These are phyloP conservation scores for Mariannaea elegans DNA, from an alignment of 2,329 filamentous ascomycete species.

Conservation along the genomic window DNA sequence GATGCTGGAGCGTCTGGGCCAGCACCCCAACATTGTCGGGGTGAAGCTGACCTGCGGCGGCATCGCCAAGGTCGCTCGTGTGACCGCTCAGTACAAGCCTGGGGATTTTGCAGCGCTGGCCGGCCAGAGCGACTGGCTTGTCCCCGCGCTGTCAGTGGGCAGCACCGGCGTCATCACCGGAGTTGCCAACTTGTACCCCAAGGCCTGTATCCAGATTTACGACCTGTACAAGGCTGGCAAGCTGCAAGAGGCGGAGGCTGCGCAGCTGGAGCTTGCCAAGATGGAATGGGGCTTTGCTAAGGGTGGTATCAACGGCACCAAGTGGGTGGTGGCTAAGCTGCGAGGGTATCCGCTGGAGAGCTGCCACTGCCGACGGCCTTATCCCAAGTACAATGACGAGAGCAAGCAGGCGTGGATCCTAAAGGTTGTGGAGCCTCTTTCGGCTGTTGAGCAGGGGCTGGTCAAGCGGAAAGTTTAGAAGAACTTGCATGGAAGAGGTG, in stretches of 20 bases:
- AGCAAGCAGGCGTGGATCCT: conserved; percentile 46
- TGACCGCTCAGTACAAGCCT: conserved; percentile 59
- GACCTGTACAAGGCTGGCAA: conserved; percentile 58
- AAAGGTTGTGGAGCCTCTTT: conserved; percentile 38
- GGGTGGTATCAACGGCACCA: conserved; percentile 68
- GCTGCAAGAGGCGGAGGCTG: conserved; percentile 55
- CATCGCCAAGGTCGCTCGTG: conserved; percentile 75
- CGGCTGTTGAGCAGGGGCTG: conserved; percentile 32
- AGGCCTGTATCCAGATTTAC: conserved; percentile 61
- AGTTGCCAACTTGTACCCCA: conserved; percentile 69
- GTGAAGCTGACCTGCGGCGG: conserved; percentile 79
- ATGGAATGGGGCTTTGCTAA: conserved; percentile 66
- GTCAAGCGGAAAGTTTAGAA: conserved; percentile 26
- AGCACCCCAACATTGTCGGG: conserved; percentile 72
- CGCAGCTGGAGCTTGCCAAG: conserved; percentile 60
- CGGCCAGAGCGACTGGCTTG: conserved; percentile 78
- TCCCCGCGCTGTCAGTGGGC: conserved; percentile 67
- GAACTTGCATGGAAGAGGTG: conserved; percentile 10
- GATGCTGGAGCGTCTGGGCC: conserved; percentile 64
- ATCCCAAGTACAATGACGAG: conserved; percentile 56
- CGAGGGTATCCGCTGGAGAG: conserved; percentile 61
- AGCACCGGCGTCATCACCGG: conserved; percentile 70
- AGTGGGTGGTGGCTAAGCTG: conserved; percentile 65
- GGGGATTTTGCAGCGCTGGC: conserved; percentile 71
- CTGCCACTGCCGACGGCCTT: conserved; percentile 62